Conservation (phyloP, 495 filamentous ascomycete species). For the Elasticomyces elasticus region DNA sequence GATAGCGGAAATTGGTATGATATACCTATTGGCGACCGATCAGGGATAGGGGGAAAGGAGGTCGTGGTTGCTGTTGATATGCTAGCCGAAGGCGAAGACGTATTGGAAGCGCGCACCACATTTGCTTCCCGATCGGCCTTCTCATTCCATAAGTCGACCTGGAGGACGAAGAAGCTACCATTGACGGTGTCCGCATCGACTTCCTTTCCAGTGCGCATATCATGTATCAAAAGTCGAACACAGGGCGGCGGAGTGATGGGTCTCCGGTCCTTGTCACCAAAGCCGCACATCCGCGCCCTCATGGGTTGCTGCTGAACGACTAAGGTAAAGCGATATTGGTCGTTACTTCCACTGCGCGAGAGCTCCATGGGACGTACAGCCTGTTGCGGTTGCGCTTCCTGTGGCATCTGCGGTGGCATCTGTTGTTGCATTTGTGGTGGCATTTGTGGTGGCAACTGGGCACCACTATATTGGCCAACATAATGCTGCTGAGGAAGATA, state of each 20-base stretch:
- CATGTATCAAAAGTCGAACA: constrained; percentile 72
- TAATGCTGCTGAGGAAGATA: not conserved
- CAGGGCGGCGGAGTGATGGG: constrained; percentile 96
- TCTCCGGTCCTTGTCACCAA: constrained; percentile 96
- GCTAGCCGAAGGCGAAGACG: constrained; percentile 51
- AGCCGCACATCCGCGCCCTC: constrained; percentile 96
- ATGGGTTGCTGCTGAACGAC: constrained; percentile 85
- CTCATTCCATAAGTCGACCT: constrained; percentile 83
- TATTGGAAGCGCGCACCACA: constrained; percentile 67
- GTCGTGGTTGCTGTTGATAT: constrained; percentile 75
- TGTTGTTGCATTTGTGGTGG: no score
- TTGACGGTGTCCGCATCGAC: constrained; percentile 84
- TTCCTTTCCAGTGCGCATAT: constrained; percentile 71
- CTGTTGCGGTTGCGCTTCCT: not conserved
- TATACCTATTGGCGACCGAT: not conserved
- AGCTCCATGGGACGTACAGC: constrained; percentile 1
- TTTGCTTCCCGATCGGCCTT: constrained; percentile 85
- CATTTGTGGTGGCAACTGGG: not conserved
- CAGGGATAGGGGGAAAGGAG: constrained; percentile 55
- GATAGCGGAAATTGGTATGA: not conserved
- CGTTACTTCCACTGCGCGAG: constrained; percentile 5
- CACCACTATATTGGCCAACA: not conserved
- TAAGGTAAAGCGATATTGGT: constrained; percentile 47
- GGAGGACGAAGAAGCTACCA: constrained; percentile 81
- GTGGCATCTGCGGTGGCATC: not conserved